Base-by-base conservation (phyloP, 495 filamentous ascomycete species). In the Penicillium taxi region DNA sequence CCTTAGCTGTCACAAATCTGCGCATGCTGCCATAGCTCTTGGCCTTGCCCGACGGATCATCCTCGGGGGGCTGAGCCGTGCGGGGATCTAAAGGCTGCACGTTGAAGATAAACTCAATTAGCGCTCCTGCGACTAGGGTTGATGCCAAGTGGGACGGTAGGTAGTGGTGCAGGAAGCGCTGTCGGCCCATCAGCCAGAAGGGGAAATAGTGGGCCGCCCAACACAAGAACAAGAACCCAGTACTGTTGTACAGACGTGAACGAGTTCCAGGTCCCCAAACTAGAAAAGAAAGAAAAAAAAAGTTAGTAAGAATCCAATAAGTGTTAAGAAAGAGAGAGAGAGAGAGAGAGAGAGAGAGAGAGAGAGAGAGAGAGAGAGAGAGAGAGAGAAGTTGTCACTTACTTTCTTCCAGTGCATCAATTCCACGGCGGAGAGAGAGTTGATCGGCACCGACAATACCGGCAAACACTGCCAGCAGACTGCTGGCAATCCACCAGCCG, bases 41-140 rank as follows among this genome's bases (percentile, higher is more conserved):
- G 39, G 53, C 38, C 55, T 70, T 59, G 53, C 62, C 62, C 2
- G 61, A 47, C 26, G 64, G 56, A 41, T 72, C 64, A 24, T 72
- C 67, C 42, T 72, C 77, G 36, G 64, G 64, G 9, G 66, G 52
- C 20, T 57, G 46, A 12, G 62, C 55, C 26, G 68, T 61, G 22
- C 43, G 36, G 26, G 67, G 52, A 25, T 59, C 58, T 12, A 78
- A 67, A 1, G 90, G 81, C 48, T 95, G 85, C 37, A 85, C 69
- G 58, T 86, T 93, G 68, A 96, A 96, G 57, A 98, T 77, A 53
- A 98, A 96, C 63, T 98, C 91, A 15, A 98, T 68, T 24, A 98
- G 63, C n/a, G 90, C 86, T n/a, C 93, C 91, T 1, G 89, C 83
- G 25, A 98, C 88, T 23, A 98, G 73, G n/a, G 78, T 74, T 7